These are phyloP conservation scores for Protea cynaroides DNA, from an alignment of 164 flowering plant genomes.

Conservation along the genomic window DNA sequence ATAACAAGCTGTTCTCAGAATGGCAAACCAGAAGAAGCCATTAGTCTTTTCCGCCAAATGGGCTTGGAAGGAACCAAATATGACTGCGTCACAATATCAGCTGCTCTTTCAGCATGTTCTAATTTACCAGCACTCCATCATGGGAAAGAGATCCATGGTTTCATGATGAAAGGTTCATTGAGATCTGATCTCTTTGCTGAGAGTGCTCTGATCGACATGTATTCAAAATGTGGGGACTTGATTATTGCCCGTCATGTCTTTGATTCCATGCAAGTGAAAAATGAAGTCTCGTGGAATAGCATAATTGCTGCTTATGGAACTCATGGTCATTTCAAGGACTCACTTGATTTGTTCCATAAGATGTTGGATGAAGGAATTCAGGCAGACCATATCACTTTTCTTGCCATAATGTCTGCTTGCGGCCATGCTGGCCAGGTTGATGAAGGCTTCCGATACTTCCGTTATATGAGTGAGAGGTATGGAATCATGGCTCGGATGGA, in stretches of 20 bases:
- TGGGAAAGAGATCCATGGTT: slow-evolving; percentile 72
- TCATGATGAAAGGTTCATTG: slow-evolving; percentile 39
- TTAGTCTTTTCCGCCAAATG: slow-evolving; percentile 61
- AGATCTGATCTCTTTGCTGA: slow-evolving; percentile 42
- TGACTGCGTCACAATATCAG: slow-evolving; percentile 66
- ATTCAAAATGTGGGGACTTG: slow-evolving; percentile 73
- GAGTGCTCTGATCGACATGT: slow-evolving; percentile 76
- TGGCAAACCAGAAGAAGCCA: slow-evolving; percentile 65
- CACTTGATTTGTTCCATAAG: slow-evolving; percentile 39
- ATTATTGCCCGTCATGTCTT: slow-evolving; percentile 48
- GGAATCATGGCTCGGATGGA: slow-evolving; percentile 59
- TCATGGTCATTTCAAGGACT: slow-evolving; percentile 55
- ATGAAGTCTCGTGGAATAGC: slow-evolving; percentile 84
- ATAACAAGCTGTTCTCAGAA: slow-evolving; percentile 62
- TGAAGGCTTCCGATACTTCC: slow-evolving; percentile 49
- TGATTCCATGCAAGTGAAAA: slow-evolving; percentile 48
- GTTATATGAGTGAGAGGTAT: slow-evolving; percentile 43
- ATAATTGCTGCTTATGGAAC: slow-evolving; percentile 81
- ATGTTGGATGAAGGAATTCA: slow-evolving; percentile 48
- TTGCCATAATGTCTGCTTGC: slow-evolving; percentile 72
- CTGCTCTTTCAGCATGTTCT: slow-evolving; percentile 75
- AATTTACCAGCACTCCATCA: slow-evolving; percentile 52
- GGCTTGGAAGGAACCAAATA: slow-evolving; percentile 33
- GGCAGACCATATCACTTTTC: slow-evolving; percentile 84
- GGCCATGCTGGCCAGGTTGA: slow-evolving; percentile 71